A percentile compares a stretch with the other conserved stretches of the same genome.
These are phyloP conservation scores for Dalbergia oliveri DNA, from an alignment of 306 rosid species.

Conservation along the genomic window DNA sequence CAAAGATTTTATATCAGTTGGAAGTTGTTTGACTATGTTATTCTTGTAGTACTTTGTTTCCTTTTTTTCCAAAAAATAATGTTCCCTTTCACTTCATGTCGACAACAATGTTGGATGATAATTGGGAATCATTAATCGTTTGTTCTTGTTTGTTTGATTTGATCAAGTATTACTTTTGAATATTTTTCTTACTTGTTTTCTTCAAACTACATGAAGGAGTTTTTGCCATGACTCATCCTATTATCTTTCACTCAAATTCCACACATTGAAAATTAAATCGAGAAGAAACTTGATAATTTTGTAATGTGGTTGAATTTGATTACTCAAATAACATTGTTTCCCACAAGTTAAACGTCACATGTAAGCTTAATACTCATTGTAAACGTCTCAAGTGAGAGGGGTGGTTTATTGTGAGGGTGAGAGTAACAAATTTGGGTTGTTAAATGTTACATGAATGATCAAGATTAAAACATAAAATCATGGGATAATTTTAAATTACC, in stretches of 20 bases:
- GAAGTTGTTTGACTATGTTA: background rate
- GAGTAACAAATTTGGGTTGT: too few species aligned
- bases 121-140: background rate
- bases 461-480: too few species aligned
- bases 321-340: background rate
- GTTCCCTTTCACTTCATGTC: conserved; percentile 1
- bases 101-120: conserved; percentile 15
- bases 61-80: background rate
- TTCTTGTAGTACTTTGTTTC: background rate
- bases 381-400: background rate
- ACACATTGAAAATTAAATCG: background rate
- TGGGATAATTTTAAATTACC: too few species aligned
- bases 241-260: background rate
- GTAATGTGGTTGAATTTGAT: background rate
- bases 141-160: conserved; percentile 1
- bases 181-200: background rate
- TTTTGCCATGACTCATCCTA: background rate
- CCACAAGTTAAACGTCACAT: background rate
- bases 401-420: background rate
- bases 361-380: background rate
- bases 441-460: too few species aligned
- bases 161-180: background rate
- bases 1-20: conserved; percentile 48
- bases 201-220: background rate
- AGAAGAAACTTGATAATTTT: background rate